A percentile compares a stretch with the other conserved stretches of the same genome.
phyloP scores from a whole-genome alignment of 345 rosid genomes.

The Leavenworthia alabamica region DNA sequence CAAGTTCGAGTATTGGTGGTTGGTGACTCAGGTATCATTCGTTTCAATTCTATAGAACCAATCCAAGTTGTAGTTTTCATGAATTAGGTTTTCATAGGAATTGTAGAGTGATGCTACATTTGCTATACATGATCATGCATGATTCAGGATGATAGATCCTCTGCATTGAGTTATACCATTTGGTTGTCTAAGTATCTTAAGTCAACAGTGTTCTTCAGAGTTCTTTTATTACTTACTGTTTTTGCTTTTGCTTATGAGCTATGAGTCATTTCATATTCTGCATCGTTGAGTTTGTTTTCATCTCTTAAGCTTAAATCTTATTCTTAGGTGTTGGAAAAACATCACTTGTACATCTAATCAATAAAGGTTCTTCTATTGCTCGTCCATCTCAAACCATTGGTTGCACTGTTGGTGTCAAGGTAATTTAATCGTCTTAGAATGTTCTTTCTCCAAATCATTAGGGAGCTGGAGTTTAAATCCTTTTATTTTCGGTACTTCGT shows the following conservation, averaged over 20 bases:
- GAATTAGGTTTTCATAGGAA: neutral
- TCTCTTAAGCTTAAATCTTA: slow-evolving; percentile 12
- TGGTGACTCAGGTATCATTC: slow-evolving; percentile 72
- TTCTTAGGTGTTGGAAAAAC: slow-evolving; percentile 85
- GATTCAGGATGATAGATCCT: slow-evolving; percentile 4
- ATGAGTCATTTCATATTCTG: neutral
- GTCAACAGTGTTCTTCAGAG: neutral
- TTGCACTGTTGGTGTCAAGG: slow-evolving; percentile 95
- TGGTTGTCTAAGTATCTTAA: neutral
- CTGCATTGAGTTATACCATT: slow-evolving; percentile 19
- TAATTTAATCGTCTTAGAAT: slow-evolving; percentile 22
- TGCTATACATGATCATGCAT: neutral
- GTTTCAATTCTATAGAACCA: neutral
- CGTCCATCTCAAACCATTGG: slow-evolving; percentile 95
- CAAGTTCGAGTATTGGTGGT: slow-evolving; percentile 96
- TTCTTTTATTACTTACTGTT: neutral
- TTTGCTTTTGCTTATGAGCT: neutral
- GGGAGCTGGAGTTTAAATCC: slow-evolving; percentile 12
- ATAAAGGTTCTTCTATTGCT: slow-evolving; percentile 59
- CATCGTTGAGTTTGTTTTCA: slow-evolving; percentile 2
- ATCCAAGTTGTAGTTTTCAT: neutral
- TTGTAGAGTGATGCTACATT: neutral
- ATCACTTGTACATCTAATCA: slow-evolving; percentile 83
- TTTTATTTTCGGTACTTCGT: slow-evolving; percentile 14
- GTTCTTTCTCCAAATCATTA: slow-evolving; percentile 1